Evolutionary conservation across 805 yeast species (phyloP).

Genomic region (Candida manassasensis): DNA sequence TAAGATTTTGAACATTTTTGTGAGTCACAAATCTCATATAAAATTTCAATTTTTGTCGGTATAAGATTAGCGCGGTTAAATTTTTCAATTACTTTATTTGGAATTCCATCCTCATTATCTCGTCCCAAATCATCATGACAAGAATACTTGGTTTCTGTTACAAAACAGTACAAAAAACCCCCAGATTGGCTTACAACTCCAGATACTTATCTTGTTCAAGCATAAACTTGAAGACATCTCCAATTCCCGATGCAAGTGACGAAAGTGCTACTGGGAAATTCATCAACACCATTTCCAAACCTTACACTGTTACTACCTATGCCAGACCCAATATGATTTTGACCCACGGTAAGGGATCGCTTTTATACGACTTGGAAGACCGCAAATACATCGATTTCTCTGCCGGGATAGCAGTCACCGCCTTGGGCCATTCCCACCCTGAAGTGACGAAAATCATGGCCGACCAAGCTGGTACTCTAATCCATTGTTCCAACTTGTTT

Average conservation of each 20-base stretch:
- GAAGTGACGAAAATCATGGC: conserved; percentile 65
- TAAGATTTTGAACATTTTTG: no score
- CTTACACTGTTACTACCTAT: conserved; percentile 70
- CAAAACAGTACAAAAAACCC: neutral
- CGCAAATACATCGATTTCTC: conserved; percentile 82
- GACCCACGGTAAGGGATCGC: conserved; percentile 77
- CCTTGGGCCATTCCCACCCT: conserved; percentile 81
- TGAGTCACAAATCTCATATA: no score
- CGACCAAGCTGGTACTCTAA: conserved; percentile 67
- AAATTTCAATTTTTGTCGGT: no score
- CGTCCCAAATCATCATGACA: neutral
- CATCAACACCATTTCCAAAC: conserved; percentile 43
- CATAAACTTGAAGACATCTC: neutral
- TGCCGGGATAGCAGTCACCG: conserved; percentile 97
- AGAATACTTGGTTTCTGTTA: neutral
- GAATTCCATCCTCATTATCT: no score
- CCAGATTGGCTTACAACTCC: neutral
- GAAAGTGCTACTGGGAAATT: conserved; percentile 33
- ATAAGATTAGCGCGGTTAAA: conserved; percentile 4
- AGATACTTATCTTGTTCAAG: neutral
- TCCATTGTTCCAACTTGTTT: conserved; percentile 84
- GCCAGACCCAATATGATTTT: conserved; percentile 74
- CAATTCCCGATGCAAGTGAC: conserved; percentile 21
- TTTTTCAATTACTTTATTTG: conserved; percentile 3
- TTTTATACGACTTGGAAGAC: conserved; percentile 74